Conservation (phyloP, 2,329 filamentous ascomycete genomes). For the Cladosporium phlei region DNA sequence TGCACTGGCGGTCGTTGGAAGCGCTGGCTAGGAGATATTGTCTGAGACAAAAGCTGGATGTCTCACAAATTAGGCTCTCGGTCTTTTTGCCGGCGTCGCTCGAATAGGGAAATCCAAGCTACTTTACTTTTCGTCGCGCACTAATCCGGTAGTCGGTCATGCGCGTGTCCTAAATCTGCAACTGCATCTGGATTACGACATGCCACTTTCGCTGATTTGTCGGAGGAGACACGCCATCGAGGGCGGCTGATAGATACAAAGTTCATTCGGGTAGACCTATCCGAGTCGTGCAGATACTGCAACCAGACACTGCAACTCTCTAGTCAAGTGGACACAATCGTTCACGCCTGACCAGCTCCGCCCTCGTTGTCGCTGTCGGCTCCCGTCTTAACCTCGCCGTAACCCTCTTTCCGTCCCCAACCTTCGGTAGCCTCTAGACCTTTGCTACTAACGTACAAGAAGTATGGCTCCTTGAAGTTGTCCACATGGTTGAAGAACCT, state of each 20-base stretch:
- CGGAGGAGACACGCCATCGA: no score
- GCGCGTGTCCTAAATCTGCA: no score
- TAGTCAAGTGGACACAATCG: not conserved
- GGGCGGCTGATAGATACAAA: no score
- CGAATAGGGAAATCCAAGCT: not conserved
- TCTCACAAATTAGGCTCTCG: not conserved
- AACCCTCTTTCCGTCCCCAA: conserved; percentile 18
- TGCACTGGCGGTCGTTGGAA: not conserved
- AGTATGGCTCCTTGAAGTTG: conserved; percentile 46
- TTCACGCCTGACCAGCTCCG: no score
- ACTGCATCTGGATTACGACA: no score
- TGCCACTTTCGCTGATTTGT: no score
- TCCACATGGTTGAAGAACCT: conserved; percentile 49
- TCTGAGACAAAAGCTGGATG: not conserved
- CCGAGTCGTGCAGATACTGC: no score
- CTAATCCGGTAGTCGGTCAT: no score
- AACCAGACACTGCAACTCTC: not conserved
- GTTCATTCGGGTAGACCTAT: no score
- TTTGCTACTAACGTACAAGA: conserved; percentile 48
- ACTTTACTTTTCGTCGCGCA: no score
- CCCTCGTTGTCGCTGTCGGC: conserved; percentile 2
- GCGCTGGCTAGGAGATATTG: conserved; percentile 1
- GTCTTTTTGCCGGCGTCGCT: not conserved
- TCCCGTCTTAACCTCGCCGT: conserved; percentile 8
- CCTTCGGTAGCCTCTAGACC: conserved; percentile 41